These are phyloP conservation scores for Trichocladium uniseriatum DNA, from an alignment of 495 filamentous ascomycete species.

Conservation along the genomic window DNA sequence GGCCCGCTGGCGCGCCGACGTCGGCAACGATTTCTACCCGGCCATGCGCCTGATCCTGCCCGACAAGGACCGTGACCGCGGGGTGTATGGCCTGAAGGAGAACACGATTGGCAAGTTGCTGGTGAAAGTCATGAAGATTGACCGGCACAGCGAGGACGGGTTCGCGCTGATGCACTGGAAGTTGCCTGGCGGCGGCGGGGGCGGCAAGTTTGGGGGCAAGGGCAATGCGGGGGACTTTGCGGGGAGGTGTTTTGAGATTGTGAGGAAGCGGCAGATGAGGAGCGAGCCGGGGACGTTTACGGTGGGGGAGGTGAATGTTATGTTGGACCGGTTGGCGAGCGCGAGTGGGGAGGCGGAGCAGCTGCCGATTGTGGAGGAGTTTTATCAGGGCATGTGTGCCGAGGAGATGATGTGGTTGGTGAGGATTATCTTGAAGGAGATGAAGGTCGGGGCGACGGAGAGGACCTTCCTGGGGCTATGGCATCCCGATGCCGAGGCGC, in stretches of 20 bases:
- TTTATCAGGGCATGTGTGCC: constrained; percentile 87
- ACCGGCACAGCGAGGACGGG: constrained; percentile 82
- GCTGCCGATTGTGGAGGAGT: constrained; percentile 63
- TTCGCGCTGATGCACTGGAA: constrained; percentile 88
- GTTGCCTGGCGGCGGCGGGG: constrained; percentile 59
- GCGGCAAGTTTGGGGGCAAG: constrained; percentile 35
- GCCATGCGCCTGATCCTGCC: constrained; percentile 88
- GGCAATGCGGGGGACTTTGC: constrained; percentile 85
- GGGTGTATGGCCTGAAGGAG: constrained; percentile 94
- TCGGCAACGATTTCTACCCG: constrained; percentile 88
- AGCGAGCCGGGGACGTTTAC: constrained; percentile 64
- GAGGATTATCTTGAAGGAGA: constrained; percentile 87
- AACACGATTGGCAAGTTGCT: constrained; percentile 79
- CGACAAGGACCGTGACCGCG: constrained; percentile 84
- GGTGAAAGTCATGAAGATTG: constrained; percentile 86
- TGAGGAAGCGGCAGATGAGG: constrained; percentile 75
- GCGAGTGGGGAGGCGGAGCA: constrained; percentile 75
- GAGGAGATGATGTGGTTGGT: constrained; percentile 92
- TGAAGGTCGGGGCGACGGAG: constrained; percentile 97
- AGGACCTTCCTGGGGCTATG: constrained; percentile 83
- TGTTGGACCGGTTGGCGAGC: constrained; percentile 68
- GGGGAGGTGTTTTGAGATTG: constrained; percentile 72
- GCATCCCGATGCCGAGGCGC: constrained; percentile 84
- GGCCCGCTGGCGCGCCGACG: constrained; percentile 74
- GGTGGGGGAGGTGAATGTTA: constrained; percentile 81